phyloP scores from a whole-genome alignment of 129 eudicot species.

The Chrysanthemum makinoi region DNA sequence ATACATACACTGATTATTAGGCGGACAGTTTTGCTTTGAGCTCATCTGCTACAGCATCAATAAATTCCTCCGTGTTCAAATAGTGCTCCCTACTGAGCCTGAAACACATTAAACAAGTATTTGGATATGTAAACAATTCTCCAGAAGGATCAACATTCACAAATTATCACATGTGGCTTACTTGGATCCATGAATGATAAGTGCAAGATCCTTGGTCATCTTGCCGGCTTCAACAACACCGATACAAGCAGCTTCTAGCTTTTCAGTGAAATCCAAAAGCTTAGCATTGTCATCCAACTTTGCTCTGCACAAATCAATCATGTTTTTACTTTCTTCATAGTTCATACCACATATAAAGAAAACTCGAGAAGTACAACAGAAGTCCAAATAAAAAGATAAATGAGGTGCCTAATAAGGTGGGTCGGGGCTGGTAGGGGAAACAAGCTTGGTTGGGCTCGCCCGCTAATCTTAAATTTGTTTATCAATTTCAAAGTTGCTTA shows the following conservation, averaged over 20 bases:
- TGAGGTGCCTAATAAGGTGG: not conserved
- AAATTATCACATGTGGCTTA: constrained; percentile 28
- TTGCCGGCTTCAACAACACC: constrained; percentile 78
- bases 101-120: constrained; percentile 11
- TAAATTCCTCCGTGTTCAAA: constrained; percentile 85
- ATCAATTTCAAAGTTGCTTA: too few species aligned
- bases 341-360: not conserved
- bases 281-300: constrained; percentile 73
- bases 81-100: constrained; percentile 51
- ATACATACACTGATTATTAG: constrained; percentile 41
- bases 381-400: not conserved
- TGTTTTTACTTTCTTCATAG: not conserved
- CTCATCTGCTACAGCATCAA: constrained; percentile 85
- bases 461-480: too few species aligned
- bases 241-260: constrained; percentile 88
- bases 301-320: constrained; percentile 53
- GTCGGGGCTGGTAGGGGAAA: too few species aligned
- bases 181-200: constrained; percentile 87
- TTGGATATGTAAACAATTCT: not conserved
- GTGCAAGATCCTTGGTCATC: constrained; percentile 98
- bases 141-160: not conserved
- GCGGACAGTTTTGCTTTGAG: constrained; percentile 67
- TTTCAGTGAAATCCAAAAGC: constrained; percentile 85
- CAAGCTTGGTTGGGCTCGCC: too few species aligned
- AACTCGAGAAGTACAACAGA: not conserved